phyloP scores from a whole-genome alignment of 1,139 yeast genomes.

The Kodamaea alishanica region DNA sequence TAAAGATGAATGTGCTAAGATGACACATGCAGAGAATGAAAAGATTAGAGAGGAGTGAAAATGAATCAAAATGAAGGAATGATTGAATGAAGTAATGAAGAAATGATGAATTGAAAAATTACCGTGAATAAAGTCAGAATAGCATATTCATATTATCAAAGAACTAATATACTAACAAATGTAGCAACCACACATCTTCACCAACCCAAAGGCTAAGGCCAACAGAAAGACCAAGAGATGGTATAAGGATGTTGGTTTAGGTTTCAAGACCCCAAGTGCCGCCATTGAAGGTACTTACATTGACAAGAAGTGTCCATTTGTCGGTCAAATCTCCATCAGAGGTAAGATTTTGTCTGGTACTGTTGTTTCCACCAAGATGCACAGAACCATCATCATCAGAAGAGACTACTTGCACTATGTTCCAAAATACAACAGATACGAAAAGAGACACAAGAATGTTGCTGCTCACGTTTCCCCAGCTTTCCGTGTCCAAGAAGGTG shows the following conservation, averaged over 20 bases:
- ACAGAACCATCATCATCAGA: constrained; percentile 99
- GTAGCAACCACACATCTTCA: constrained; percentile 99
- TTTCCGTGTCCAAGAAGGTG: constrained; percentile 99
- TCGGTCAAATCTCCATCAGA: constrained; percentile 95
- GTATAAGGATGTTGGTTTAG: constrained; percentile 99
- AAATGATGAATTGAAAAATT: neutral
- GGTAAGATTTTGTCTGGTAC: constrained; percentile 99
- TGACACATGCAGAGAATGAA: neutral
- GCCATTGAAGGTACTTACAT: constrained; percentile 99
- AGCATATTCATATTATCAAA: neutral
- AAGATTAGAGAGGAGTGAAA: neutral
- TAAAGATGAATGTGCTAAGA: constrained; percentile 1
- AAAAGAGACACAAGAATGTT: constrained; percentile 99
- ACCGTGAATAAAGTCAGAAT: neutral
- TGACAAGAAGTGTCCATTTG: constrained; percentile 99
- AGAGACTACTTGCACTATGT: constrained; percentile 99
- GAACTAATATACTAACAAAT: constrained; percentile 29
- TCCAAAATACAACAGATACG: constrained; percentile 99
- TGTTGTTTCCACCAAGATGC: constrained; percentile 99
- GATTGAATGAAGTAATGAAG: neutral
- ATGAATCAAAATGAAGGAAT: neutral
- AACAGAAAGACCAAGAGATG: constrained; percentile 99
- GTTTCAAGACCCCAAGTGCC: constrained; percentile 99
- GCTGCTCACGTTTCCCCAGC: constrained; percentile 99
- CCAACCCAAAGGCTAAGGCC: constrained; percentile 99